phyloP scores from a whole-genome alignment of 1,284 basidiomycete genomes.

The Trichosporon sp. region DNA sequence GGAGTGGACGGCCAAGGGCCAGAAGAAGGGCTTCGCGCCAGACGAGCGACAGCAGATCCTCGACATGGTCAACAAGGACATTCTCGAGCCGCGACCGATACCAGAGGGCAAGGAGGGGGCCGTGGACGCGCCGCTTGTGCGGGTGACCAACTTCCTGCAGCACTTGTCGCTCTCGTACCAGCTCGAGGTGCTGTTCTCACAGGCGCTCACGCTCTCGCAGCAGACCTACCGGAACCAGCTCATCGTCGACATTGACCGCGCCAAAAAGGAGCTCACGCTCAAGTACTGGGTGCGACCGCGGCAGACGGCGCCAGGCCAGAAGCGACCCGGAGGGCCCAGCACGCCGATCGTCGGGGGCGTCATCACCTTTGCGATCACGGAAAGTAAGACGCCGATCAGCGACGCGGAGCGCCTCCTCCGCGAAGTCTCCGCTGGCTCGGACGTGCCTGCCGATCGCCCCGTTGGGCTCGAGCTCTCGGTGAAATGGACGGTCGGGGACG shows the following conservation, averaged over 20 bases:
- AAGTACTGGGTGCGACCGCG: slow-evolving; percentile 47
- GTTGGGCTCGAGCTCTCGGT: slow-evolving; percentile 39
- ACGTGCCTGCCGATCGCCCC: slow-evolving; percentile 36
- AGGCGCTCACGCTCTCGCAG: slow-evolving; percentile 44
- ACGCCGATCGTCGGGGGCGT: slow-evolving; percentile 43
- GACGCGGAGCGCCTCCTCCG: slow-evolving; percentile 35
- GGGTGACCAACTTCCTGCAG: slow-evolving; percentile 51
- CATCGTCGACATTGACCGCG: slow-evolving; percentile 45
- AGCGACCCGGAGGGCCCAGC: slow-evolving; percentile 7
- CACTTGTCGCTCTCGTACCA: slow-evolving; percentile 51
- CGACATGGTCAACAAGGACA: slow-evolving; percentile 47
- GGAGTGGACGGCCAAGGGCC: slow-evolving; percentile 42
- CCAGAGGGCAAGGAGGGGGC: slow-evolving; percentile 24
- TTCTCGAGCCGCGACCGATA: slow-evolving; percentile 36
- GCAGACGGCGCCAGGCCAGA: slow-evolving; percentile 10
- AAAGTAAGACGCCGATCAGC: slow-evolving; percentile 28
- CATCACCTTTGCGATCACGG: slow-evolving; percentile 38
- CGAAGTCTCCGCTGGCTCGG: slow-evolving; percentile 30
- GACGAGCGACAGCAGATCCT: slow-evolving; percentile 49
- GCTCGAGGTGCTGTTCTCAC: slow-evolving; percentile 46
- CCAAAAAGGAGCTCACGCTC: slow-evolving; percentile 39
- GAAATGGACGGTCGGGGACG: slow-evolving; percentile 51
- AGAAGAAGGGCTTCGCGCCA: slow-evolving; percentile 32
- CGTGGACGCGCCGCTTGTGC: slow-evolving; percentile 48
- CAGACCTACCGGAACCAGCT: slow-evolving; percentile 47